A percentile compares a stretch with the other conserved stretches of the same genome.
Conservation (phyloP, 2,329 filamentous ascomycete genomes). For the Pseudogymnoascus sp. region DNA sequence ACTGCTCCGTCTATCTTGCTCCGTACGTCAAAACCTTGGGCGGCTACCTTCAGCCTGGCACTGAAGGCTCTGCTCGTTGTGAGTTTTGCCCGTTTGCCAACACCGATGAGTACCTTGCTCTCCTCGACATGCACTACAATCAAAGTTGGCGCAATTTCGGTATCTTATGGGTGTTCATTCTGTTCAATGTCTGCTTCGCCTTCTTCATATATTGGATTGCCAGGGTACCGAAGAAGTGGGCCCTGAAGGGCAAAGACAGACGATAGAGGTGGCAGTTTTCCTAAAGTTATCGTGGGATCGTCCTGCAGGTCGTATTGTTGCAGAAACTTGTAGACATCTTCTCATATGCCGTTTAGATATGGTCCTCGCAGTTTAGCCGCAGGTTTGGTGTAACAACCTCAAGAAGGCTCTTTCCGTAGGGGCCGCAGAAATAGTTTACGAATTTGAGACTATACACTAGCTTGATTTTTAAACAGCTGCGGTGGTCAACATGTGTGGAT, state of each 20-base stretch:
- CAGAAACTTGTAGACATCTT: neutral
- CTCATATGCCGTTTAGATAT: neutral
- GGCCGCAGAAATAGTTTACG: no score
- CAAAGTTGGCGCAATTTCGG: constrained; percentile 64
- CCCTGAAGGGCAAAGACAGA: neutral
- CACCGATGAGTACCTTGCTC: constrained; percentile 44
- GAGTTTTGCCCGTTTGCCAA: constrained; percentile 44
- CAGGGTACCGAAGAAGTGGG: constrained; percentile 34
- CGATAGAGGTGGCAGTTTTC: neutral
- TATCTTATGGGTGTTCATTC: constrained; percentile 48
- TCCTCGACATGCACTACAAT: constrained; percentile 43
- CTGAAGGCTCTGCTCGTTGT: constrained; percentile 35
- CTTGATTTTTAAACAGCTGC: no score
- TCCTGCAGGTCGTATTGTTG: neutral
- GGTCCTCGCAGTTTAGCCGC: no score
- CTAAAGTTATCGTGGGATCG: neutral
- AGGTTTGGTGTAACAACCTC: no score
- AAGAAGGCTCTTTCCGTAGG: no score
- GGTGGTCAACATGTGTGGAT: neutral
- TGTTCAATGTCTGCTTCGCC: constrained; percentile 32
- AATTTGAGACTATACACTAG: no score
- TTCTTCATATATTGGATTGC: constrained; percentile 15
- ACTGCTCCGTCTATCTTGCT: constrained; percentile 50
- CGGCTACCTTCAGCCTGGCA: constrained; percentile 38
- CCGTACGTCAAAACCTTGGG: constrained; percentile 40